Evolutionary conservation across 768 basidiomycete species (phyloP), one percentile per base, ranked within the genome.

Genomic region (Agrocybe chaxingu): DNA sequence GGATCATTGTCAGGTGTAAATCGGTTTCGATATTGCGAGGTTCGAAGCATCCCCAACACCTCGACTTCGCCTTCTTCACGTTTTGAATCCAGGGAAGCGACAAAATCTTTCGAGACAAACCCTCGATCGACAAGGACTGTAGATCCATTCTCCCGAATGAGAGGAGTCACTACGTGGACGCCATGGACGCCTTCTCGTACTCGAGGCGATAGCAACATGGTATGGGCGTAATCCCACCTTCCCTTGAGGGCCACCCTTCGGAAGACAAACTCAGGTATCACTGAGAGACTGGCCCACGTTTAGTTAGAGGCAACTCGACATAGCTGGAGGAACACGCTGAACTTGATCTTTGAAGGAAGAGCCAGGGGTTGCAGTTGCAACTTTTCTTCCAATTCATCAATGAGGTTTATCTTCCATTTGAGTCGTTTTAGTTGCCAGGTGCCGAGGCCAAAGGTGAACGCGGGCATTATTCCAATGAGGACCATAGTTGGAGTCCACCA

Each of bases 381-480:
- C 69, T 97, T 96, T 67, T 90, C 85, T 64, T 97, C 89, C 33
- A 98, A 76, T 61, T 98, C 91, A 57, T 97, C 91, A 54, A 98
- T 98, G 45, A 99, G 76, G 46, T 82, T 81, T 40, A 96, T 74
- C 69, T 99, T 99, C 97, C 97, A 99, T 65, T 90, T 81, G 30
- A 98, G 78, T 42, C 97, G 82, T 59, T 91, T 81, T 31, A 99
- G 73, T 69, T 99, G 97, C 96, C 96, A 98, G 13, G 83, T 81
- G 12, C 97, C 96, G 53, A 99, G 73, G 11, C 78, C 87, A 57
- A 94, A 92, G 0, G 93, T 92, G 63, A 97, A 85, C 53, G 98
- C 71, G 1, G 97, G 97, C 48, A 97, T 89, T 57, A 89, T 79
- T 31, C 91, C 90, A 52, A 94, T 72, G 30, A 92, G 67, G 13